Evolutionary conservation across 2,329 filamentous ascomycete genomes (phyloP), one percentile per base, ranked within the genome.

Genomic region (Ophiocordyceps camponoti-floridani): DNA sequence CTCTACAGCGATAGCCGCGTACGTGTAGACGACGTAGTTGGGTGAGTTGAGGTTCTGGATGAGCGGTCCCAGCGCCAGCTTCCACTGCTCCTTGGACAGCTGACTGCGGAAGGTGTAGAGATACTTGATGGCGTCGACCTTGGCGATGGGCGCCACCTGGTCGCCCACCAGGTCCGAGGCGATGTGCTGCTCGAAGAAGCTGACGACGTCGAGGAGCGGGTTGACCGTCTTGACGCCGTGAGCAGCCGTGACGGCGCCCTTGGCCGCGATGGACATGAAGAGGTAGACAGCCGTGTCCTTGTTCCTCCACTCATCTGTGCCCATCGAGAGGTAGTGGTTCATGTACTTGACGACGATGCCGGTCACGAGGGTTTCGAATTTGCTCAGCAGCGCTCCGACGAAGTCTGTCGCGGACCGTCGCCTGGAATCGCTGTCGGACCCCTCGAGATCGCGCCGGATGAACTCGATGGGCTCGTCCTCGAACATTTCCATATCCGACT

Each of bases 381-480:
- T 86, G 54, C 89, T 83, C 57, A 94, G 82, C 42, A 98, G 72
- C 56, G 87, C 83, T 49, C 85, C 77, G 47, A 98, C 65, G 66
- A 98, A 98, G 60, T 96, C 91, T 1, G 89, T 96, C 1, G 93
- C 88, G 38, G 91, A 89, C 55, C 91, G 76, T 52, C 91, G 74
- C 56, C 91, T 74, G 1, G 91, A 98, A 59, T 96, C 91, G 45
- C 83, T 93, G 62, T 98, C 91, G 2, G 91, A 95, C 7, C 91
- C 91, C 61, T 98, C 91, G 42, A 98, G 69, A 61, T 98, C 91
- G 55, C 87, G 77, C 50, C 91, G 77, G 56, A 98, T 98, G 58
- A 94, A 98, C 62, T 98, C 91, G 51, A 98, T 98, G 0, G 91
- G 91, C 66, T 98, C 93, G 58, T 98, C 93, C 59, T 98, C 91